These are phyloP conservation scores for Candida khao-thaluensis DNA, from an alignment of 805 yeast species.

Conservation along the genomic window DNA sequence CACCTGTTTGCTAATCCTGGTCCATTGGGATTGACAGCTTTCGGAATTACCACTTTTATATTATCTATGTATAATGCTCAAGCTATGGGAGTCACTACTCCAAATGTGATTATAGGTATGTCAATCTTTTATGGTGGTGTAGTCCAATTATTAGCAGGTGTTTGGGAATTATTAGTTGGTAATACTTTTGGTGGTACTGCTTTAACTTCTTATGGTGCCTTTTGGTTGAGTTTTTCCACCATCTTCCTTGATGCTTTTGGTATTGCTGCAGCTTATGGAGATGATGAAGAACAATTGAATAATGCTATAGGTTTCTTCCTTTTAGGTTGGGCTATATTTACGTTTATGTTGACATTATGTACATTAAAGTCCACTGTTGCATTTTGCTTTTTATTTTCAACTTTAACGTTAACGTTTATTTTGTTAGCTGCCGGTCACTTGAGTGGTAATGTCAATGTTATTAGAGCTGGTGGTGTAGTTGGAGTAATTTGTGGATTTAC, in stretches of 20 bases:
- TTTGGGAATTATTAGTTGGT: constrained; percentile 64
- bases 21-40: constrained; percentile 63
- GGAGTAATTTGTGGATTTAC: constrained; percentile 42
- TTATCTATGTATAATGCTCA: constrained; percentile 55
- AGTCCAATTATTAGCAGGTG: constrained; percentile 61
- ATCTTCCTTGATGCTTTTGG: constrained; percentile 32
- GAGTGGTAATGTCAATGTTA: constrained; percentile 23
- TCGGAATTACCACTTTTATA: constrained; percentile 64
- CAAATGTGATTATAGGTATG: constrained; percentile 57
- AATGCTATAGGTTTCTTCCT: constrained; percentile 38
- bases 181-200: constrained; percentile 75
- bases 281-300: constrained; percentile 24
- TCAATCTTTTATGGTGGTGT: constrained; percentile 67
- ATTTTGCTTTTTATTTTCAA: constrained; percentile 31
- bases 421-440: constrained; percentile 38
- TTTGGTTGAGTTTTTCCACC: constrained; percentile 37
- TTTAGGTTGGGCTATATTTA: constrained; percentile 42
- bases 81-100: constrained; percentile 53
- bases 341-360: constrained; percentile 33
- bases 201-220: constrained; percentile 50
- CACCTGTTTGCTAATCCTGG: constrained; percentile 68
- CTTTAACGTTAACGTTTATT: constrained; percentile 32
- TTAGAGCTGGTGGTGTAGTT: constrained; percentile 41
- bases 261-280: constrained; percentile 30
- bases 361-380: constrained; percentile 41